Conservation (phyloP, 225 moss, liverwort and hornwort species). For the Pseudoscleropodium purum region DNA sequence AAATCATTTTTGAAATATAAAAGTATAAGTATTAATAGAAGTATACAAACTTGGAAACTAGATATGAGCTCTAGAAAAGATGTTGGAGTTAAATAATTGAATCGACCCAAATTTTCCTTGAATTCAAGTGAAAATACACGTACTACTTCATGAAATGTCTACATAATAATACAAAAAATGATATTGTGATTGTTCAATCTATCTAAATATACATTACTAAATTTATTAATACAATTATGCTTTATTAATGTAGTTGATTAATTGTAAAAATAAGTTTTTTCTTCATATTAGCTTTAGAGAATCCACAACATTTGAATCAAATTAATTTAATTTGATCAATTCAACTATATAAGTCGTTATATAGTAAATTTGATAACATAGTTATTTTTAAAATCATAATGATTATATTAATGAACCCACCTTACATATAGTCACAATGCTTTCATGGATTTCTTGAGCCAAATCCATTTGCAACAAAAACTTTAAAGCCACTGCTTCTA, state of each 20-base stretch:
- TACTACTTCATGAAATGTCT: slow-evolving; percentile 84
- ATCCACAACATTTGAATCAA: no score
- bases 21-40: background rate
- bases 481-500: slow-evolving; percentile 85
- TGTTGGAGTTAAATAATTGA: slow-evolving; percentile 79
- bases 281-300: background rate
- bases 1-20: background rate
- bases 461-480: slow-evolving; percentile 76
- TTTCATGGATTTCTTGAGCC: slow-evolving; percentile 44
- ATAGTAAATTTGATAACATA: fast-evolving
- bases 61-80: slow-evolving; percentile 84
- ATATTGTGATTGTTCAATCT: background rate
- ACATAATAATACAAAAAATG: background rate
- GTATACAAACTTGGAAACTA: slow-evolving; percentile 51
- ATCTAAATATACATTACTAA: background rate
- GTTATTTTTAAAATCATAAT: background rate
- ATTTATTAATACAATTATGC: fast-evolving
- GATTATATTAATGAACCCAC: background rate
- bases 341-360: no score
- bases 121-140: slow-evolving; percentile 49
- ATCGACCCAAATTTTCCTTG: slow-evolving; percentile 60
- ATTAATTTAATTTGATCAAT: background rate
- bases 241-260: background rate
- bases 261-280: background rate
- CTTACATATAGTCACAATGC: slow-evolving; percentile 78